Evolutionary conservation across 2,329 filamentous ascomycete species (phyloP).

Genomic region (Fusarium begoniae): DNA sequence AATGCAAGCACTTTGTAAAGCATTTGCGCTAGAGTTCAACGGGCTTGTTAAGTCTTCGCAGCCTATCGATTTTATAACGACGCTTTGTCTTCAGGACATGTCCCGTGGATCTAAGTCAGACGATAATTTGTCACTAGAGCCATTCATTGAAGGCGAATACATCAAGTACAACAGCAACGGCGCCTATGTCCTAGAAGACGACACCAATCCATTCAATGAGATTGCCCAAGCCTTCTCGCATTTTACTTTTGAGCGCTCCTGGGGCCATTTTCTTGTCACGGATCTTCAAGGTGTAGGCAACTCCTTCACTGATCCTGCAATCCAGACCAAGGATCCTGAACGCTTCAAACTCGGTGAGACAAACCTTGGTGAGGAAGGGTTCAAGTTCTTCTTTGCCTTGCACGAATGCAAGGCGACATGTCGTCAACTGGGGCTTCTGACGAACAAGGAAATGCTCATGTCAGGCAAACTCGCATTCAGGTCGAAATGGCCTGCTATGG

Average conservation of each 20-base stretch:
- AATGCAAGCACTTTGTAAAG: constrained; percentile 51
- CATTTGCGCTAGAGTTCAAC: constrained; percentile 54
- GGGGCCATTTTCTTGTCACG: constrained; percentile 46
- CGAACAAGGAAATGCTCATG: constrained; percentile 24
- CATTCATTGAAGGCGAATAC: constrained; percentile 48
- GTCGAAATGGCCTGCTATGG: constrained; percentile 43
- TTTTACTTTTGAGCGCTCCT: constrained; percentile 54
- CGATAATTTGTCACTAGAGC: constrained; percentile 48
- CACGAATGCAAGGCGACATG: constrained; percentile 50
- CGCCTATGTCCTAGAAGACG: constrained; percentile 40
- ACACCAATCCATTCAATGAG: constrained; percentile 39
- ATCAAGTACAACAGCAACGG: constrained; percentile 53
- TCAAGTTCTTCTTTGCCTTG: constrained; percentile 51
- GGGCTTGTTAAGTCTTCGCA: constrained; percentile 35
- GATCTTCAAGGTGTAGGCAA: constrained; percentile 52
- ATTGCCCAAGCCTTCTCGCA: constrained; percentile 53
- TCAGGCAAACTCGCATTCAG: background rate
- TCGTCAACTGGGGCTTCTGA: constrained; percentile 38
- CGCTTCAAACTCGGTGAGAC: constrained; percentile 47
- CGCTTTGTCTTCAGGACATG: constrained; percentile 44
- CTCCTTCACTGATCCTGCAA: constrained; percentile 49
- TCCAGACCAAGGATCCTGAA: constrained; percentile 48
- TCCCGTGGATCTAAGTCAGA: background rate
- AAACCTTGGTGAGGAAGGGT: constrained; percentile 47
- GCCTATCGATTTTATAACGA: constrained; percentile 45